Evolutionary conservation across 2,329 filamentous ascomycete genomes (phyloP), one percentile per base, ranked within the genome.

Genomic region (Canariomyces notabilis): DNA sequence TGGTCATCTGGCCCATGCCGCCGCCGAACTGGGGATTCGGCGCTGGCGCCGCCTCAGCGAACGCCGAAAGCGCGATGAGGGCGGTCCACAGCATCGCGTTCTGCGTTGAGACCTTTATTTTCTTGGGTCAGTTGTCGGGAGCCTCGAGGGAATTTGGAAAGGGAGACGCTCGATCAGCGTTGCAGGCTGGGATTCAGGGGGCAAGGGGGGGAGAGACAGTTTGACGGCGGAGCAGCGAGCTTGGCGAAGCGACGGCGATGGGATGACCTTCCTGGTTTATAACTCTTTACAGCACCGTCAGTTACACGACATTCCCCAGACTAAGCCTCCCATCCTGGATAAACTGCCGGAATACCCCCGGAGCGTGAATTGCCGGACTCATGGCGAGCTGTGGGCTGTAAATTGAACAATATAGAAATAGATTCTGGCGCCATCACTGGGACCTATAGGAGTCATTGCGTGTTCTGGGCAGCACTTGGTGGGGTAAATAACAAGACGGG

Each of bases 21-120:
- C 50, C 50, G 36, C 51, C 50, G 14, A 56, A 57, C 7, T 59
- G 60, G 15, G 61, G 56, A 42, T 61, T 56, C 7, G 26, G 26
- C 4, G 26, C 4, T 22, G 61, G 62, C 8, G 58, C 55, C 37
- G 62, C 62, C 34, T 59, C 56, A 39, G 51, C 59, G 43, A 61
- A 50, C 20, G 60, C 60, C 41, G 61, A 43, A 36, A 64, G 46
- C 38, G 58, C 53, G 54, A 65, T 54, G 33, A 64, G 50, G 39
- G 59, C 51, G 44, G 60, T 49, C 62, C 60, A 64, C 46, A 59
- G 57, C 63, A 65, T 65, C 33, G 31, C n/a, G n/a, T n/a, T n/a
- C n/a, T n/a, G n/a, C n/a, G n/a, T n/a, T n/a, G n/a, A n/a, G n/a
- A n/a, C n/a, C n/a, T n/a, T n/a, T n/a, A n/a, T n/a, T n/a, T n/a